Evolutionary conservation across 2,329 filamentous ascomycete species (phyloP), one percentile per base, ranked within the genome.

Genomic region (Magnaporthiopsis poae): DNA sequence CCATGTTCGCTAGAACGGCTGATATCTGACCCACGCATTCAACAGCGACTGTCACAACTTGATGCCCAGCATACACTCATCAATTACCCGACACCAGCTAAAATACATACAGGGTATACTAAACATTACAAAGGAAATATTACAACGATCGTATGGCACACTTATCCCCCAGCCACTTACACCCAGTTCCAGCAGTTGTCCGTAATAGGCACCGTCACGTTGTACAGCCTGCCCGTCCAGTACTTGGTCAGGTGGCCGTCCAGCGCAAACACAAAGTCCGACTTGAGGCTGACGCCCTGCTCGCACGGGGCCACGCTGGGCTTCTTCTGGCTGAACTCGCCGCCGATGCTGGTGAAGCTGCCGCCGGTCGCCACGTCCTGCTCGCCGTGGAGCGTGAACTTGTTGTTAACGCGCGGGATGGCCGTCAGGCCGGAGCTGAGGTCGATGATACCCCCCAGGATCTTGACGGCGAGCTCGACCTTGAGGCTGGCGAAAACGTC

Each of bases 361-460:
- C 67, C 69, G 9, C 64, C 67, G 12, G 67, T 68, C 5, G 61
- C 64, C 11, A 70, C 59, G 18, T 63, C 67, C 64, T 73, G 72
- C 60, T 65, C 68, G 0, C 70, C 71, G 18, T 66, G 39, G 1
- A 74, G 68, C 29, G 66, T 68, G 59, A 73, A 72, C 7, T 68
- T 68, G 63, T 72, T 72, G 59, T 72, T 71, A 65, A 74, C 70
- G 27, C 70, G 70, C 3, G 72, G 70, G 68, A 67, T 66, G 27
- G 73, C 70, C n/a, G 72, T 72, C 46, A 74, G 67, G 12, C 72
- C 73, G 7, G 70, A 68, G 67, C 71, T 69, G 25, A 74, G 71
- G 65, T 73, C 71, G 9, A 74, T 62, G 60, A 72, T 64, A 11
- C 72, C 72, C 59, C 70, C 70, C 4, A 74, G 70, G 11, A 74